Base-by-base conservation (phyloP, 208 protist species). In the Leishmania amazonensis region DNA sequence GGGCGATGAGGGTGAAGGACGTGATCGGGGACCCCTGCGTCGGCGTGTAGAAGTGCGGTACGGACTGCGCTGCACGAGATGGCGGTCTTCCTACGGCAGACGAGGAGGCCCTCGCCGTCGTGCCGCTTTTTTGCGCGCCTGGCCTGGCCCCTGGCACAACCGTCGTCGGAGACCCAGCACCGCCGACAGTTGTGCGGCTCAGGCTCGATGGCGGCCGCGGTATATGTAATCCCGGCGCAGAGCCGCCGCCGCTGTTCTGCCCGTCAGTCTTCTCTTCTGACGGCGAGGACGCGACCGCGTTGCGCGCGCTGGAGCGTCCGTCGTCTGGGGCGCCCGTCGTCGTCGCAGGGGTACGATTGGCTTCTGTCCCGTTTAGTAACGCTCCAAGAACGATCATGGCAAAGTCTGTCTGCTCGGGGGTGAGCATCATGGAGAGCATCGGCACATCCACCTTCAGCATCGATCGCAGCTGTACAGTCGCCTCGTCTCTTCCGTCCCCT, bases 331-430 rank as follows among this genome's bases (percentile, higher is more conserved):
- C 70, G 57, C 35, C 47, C 53, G 24, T 38, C 75, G 57, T 54
- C 57, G 31, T 49, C 64, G 49, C 60, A 51, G 68, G 57, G 19
- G 65, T 73, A 15, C 60, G 68, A 38, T 42, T n/a, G 65, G 42
- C 28, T 35, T 71, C 65, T 0, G 75, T 81, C 40, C 80, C 76
- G 51, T 88, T 83, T 53, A 90, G 31, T 45, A 94, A 86, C 8
- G 88, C 87, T 1, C 92, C 94, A 7, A 94, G 73, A 24, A 96
- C 85, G 60, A 95, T 91, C 77, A 97, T 86, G 31, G 90, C 42
- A 42, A 89, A 92, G 65, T 90, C 75, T 35, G 90, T 81, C 83
- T 97, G 94, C 47, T 62, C 72, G 70, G 87, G 76, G 4, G 90
- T 83, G 64, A 90, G 80, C 70, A 72, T 82, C 81, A 88, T 83